Base-by-base conservation (phyloP, 257 asterid genomes). In the Fraxinus pennsylvanica region DNA sequence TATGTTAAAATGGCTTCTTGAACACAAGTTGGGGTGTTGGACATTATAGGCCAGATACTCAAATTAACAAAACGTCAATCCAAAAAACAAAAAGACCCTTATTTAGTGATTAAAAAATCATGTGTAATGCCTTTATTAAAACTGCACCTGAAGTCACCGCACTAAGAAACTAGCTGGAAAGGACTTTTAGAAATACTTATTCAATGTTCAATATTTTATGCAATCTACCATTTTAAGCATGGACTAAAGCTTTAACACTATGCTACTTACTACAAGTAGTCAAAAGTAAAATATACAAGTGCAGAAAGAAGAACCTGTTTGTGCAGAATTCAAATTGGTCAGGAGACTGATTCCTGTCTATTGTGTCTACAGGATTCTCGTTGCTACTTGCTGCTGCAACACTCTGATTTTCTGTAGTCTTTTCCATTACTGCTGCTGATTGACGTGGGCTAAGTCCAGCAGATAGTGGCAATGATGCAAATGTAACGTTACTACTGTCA, bases 391-490 rank as follows among this genome's bases (percentile, higher is more conserved):
- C 74, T 78, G 81, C 83, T 68, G 70, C 83, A 81, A 72, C 85
- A 79, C 74, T 75, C 78, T 85, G 91, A 38, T 86, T 88, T 78
- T 85, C 96, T 81, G 80, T 38, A 71, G 86, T 65, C 71, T 89
- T 82, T 76, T 95, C 97, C 86, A 85, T 87, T 73, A 67, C 67
- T 32, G 89, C 75, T 69, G 92, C 75, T 73, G 93, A 85, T 79
- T 90, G 92, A 76, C 43, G 82, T 19, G 90, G 91, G 88, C 91
- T 89, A 82, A 84, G 80, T 74, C 78, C 88, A 72, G 87, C 63
- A 83, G 96, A 89, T 67, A 82, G 92, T 81, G 96, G 90, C 74
- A 84, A 74, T 71, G 96, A 89, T 57, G 82, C 87, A 79, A 86
- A 82, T 54, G 94, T 87, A 43, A 80, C 77, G 85, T 88, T 85